Evolutionary conservation across 495 filamentous ascomycete genomes (phyloP).

Genomic region (Penicillium pancosmium): DNA sequence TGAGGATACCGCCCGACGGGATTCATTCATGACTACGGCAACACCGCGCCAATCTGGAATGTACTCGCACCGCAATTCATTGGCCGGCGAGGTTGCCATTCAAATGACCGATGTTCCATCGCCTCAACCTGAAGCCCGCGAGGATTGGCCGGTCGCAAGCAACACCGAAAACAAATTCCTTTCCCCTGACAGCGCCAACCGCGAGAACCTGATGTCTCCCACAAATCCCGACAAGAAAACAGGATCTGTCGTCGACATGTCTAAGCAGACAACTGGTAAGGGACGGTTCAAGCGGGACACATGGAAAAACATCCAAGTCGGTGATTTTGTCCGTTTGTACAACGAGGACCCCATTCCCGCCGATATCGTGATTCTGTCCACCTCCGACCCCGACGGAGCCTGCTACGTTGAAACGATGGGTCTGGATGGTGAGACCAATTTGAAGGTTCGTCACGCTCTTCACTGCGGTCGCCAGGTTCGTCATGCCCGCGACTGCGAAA

Average conservation of each 20-base stretch:
- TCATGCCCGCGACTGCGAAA: conserved; percentile 91
- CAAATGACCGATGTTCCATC: conserved; percentile 97
- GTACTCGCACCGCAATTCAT: conserved; percentile 61
- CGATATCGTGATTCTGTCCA: conserved; percentile 93
- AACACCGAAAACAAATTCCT: conserved; percentile 29
- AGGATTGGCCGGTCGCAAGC: conserved; percentile 38
- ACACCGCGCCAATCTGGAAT: conserved; percentile 60
- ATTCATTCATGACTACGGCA: conserved; percentile 65
- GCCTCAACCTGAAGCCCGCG: conserved; percentile 60
- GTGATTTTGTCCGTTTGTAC: conserved; percentile 95
- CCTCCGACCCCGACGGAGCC: conserved; percentile 90
- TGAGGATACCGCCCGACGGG: conserved; percentile 49
- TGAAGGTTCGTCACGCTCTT: conserved; percentile 92
- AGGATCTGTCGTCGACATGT: conserved; percentile 67
- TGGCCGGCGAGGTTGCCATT: conserved; percentile 59
- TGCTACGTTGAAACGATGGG: conserved; percentile 99
- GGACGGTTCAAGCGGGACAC: conserved; percentile 87
- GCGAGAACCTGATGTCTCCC: conserved; percentile 28
- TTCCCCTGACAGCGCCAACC: conserved; percentile 38
- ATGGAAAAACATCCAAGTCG: conserved; percentile 96
- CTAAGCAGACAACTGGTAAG: conserved; percentile 58
- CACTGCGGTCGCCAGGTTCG: conserved; percentile 81
- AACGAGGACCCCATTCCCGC: conserved; percentile 96
- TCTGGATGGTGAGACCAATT: conserved; percentile 95
- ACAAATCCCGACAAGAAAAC: conserved; percentile 48